A percentile compares a stretch with the other conserved stretches of the same genome.
These are phyloP conservation scores for Apiospora koreana DNA, from an alignment of 2,329 filamentous ascomycete genomes.

Conservation along the genomic window DNA sequence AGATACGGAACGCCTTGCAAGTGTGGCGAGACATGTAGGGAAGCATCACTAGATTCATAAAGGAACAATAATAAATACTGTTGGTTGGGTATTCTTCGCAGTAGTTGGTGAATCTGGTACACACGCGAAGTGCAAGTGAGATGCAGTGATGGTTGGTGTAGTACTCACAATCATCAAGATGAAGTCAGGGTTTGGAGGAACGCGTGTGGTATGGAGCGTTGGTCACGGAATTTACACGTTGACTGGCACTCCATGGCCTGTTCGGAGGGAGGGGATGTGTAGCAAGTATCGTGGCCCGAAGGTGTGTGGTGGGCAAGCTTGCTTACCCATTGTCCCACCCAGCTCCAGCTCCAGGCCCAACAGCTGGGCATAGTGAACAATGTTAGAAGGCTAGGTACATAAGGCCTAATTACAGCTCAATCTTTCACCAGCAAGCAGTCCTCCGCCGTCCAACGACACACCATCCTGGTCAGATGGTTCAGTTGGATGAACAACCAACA, in stretches of 20 bases:
- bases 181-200: background rate
- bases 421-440: background rate
- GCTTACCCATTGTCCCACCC: background rate
- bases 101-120: too few species aligned
- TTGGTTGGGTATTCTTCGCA: too few species aligned
- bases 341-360: background rate
- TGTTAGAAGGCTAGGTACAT: background rate
- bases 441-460: background rate
- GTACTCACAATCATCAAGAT: background rate
- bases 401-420: background rate
- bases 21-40: too few species aligned
- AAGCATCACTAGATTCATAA: too few species aligned
- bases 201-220: background rate
- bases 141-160: background rate
- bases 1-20: too few species aligned
- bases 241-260: background rate
- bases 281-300: background rate
- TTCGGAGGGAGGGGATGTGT: background rate
- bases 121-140: too few species aligned
- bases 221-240: background rate
- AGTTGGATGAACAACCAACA: background rate
- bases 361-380: too few species aligned
- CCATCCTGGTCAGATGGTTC: background rate
- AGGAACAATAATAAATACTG: too few species aligned
- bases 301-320: background rate